phyloP scores from a whole-genome alignment of 352 stramenopile genomes.

The Elongisporangium senticosum region DNA sequence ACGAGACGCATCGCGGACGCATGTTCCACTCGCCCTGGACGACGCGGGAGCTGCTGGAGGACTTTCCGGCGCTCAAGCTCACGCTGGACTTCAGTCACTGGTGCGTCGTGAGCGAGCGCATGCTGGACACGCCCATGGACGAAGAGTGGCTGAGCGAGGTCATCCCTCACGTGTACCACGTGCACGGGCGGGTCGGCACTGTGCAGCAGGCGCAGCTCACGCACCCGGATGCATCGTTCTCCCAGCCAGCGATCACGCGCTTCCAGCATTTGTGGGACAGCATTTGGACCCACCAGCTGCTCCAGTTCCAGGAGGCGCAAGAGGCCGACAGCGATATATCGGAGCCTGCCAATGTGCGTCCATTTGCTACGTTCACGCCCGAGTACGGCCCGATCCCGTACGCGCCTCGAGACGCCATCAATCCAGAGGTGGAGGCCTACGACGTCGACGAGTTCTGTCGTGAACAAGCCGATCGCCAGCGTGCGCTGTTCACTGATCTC shows the following conservation, averaged over 20 bases:
- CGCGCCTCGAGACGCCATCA: constrained; percentile 23
- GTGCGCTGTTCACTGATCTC: constrained; percentile 21
- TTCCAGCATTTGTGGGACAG: constrained; percentile 51
- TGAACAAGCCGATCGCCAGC: constrained; percentile 29
- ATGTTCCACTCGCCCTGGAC: constrained; percentile 71
- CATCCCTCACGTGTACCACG: constrained; percentile 50
- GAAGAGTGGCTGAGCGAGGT: constrained; percentile 41
- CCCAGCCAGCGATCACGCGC: constrained; percentile 23
- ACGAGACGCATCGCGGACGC: constrained; percentile 63
- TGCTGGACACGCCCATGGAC: constrained; percentile 44
- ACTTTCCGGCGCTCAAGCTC: constrained; percentile 56
- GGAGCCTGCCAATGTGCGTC: not conserved
- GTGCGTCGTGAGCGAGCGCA: constrained; percentile 47
- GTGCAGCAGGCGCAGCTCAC: constrained; percentile 48
- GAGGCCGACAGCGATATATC: constrained; percentile 2
- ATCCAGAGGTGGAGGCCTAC: constrained; percentile 31
- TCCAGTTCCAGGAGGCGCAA: constrained; percentile 7
- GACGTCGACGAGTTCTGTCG: constrained; percentile 44
- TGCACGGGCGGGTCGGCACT: constrained; percentile 54
- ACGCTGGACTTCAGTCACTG: constrained; percentile 71
- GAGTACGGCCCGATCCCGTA: constrained; percentile 73
- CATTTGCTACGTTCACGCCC: constrained; percentile 54
- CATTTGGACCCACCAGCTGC: constrained; percentile 36
- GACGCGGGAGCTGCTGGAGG: constrained; percentile 48
- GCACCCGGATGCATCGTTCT: constrained; percentile 26